phyloP scores from a whole-genome alignment of 192 early-diverging fungal genomes.

The Coemansia erecta region DNA sequence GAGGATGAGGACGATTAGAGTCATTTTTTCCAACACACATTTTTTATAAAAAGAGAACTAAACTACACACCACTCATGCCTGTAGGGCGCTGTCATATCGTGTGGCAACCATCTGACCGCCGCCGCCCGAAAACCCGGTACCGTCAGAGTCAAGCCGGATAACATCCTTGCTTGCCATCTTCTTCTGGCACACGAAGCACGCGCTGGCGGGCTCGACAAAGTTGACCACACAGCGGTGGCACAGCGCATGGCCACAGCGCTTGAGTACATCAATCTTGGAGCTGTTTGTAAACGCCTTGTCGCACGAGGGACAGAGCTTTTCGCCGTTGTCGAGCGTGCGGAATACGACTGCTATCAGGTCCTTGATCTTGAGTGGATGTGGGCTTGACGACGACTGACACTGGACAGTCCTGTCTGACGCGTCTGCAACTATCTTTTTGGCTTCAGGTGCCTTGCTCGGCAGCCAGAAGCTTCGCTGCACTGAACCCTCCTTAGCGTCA shows the following conservation, averaged over 20 bases:
- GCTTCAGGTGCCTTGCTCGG: conserved; percentile 34
- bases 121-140: conserved; percentile 41
- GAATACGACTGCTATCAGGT: conserved; percentile 28
- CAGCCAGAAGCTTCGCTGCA: conserved; percentile 37
- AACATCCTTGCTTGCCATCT: conserved; percentile 8
- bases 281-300: conserved; percentile 38
- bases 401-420: conserved; percentile 10
- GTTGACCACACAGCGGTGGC: conserved; percentile 38
- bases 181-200: conserved; percentile 48
- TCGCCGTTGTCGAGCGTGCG: conserved; percentile 10
- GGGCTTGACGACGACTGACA: conserved; percentile 22
- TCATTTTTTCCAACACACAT: background rate
- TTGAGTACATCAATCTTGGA: conserved; percentile 33
- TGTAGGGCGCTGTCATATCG: conserved; percentile 41
- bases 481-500: too few relatives aligned
- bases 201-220: conserved; percentile 26
- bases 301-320: conserved; percentile 47
- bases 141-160: conserved; percentile 34
- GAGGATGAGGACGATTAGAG: conserved; percentile 1
- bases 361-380: conserved; percentile 31
- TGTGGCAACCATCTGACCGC: conserved; percentile 45
- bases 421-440: conserved; percentile 10
- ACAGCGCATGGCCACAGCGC: conserved; percentile 43
- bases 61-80: conserved; percentile 13
- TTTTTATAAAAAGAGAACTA: conserved; percentile 4